phyloP scores from a whole-genome alignment of 75 land plant species.

The Cupressus sempervirens region DNA sequence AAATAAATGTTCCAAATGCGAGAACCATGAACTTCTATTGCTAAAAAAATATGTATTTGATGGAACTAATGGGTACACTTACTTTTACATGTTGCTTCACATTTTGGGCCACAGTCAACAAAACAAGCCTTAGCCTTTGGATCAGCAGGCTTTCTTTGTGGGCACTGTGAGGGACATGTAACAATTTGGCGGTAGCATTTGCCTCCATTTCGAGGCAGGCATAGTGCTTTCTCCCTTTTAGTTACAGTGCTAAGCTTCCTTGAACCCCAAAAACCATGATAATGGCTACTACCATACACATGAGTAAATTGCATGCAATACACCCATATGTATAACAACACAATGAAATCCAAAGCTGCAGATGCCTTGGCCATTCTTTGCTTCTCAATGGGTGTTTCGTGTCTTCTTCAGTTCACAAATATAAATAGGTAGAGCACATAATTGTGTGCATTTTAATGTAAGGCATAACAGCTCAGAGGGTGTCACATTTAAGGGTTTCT shows the following conservation, averaged over 20 bases:
- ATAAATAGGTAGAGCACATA: neutral
- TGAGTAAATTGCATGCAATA: neutral
- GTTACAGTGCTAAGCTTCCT: neutral
- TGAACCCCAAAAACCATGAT: neutral
- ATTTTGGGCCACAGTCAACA: slow-evolving; percentile 42
- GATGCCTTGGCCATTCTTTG: neutral
- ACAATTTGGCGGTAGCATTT: neutral
- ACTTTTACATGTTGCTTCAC: slow-evolving; percentile 49
- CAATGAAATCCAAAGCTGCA: neutral
- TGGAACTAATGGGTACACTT: neutral
- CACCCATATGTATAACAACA: neutral
- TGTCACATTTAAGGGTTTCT: neutral
- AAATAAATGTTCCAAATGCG: neutral
- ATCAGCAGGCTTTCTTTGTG: slow-evolving; percentile 20
- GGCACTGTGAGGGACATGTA: slow-evolving; percentile 40
- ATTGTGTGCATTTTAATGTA: neutral
- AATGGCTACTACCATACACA: neutral
- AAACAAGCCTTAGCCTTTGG: slow-evolving; percentile 44
- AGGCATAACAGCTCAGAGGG: neutral
- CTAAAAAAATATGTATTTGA: no score
- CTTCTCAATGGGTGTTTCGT: neutral
- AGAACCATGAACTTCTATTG: neutral
- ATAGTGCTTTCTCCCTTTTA: neutral
- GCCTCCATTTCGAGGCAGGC: neutral
- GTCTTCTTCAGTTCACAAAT: neutral